Conservation (phyloP, 441 rosid genomes). For the Bruguiera hainesii region DNA sequence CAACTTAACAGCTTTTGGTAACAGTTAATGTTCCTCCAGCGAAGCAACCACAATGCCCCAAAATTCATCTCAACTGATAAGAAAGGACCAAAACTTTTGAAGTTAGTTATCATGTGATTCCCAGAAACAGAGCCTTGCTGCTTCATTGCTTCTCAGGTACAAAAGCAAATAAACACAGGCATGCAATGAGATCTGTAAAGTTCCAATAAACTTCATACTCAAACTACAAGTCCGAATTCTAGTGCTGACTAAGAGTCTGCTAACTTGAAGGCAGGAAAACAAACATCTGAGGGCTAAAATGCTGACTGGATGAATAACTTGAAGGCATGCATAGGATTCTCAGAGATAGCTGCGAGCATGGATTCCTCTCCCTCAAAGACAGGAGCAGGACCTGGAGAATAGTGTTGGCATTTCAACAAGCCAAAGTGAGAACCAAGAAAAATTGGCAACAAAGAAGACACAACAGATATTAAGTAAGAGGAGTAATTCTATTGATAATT, state of each 20-base stretch:
- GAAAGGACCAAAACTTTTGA: background rate
- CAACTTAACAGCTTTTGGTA: background rate
- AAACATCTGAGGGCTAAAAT: background rate
- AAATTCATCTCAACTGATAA: background rate
- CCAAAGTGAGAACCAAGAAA: constrained; percentile 11
- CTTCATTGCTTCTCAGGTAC: background rate
- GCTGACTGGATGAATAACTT: constrained; percentile 29
- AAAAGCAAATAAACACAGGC: background rate
- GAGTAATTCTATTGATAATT: no score
- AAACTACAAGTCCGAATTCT: background rate
- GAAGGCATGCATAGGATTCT: constrained; percentile 60
- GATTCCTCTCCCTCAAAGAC: constrained; percentile 97
- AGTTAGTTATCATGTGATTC: background rate
- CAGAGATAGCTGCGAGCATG: constrained; percentile 82
- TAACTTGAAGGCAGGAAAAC: background rate
- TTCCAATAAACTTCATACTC: background rate
- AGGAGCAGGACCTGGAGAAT: constrained; percentile 84
- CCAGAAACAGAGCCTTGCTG: background rate
- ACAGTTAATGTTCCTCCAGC: background rate
- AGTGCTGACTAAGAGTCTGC: background rate
- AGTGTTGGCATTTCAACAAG: background rate
- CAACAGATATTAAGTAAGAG: background rate
- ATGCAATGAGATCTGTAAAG: no score
- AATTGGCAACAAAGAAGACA: background rate
- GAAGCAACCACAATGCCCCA: background rate